These are phyloP conservation scores for Globisporangium barbulae DNA, from an alignment of 352 stramenopile species.

Conservation along the genomic window DNA sequence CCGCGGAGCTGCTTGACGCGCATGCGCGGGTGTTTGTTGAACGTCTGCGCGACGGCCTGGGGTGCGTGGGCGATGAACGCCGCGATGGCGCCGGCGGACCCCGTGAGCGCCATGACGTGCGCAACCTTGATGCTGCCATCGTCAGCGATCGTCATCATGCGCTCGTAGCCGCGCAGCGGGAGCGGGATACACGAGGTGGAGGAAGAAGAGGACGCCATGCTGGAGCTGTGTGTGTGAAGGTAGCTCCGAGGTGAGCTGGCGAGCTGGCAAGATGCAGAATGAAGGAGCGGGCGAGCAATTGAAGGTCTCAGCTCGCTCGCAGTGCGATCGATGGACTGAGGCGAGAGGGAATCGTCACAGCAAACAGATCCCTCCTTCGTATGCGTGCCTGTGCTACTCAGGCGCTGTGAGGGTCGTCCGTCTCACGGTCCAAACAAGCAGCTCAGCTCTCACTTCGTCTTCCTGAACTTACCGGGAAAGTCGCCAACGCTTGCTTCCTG, in stretches of 20 bases:
- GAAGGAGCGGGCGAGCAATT: neutral
- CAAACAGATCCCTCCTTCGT: too few species aligned
- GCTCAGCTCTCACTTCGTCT: too few species aligned
- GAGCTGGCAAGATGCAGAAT: neutral
- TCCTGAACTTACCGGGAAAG: too few species aligned
- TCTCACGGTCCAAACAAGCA: too few species aligned
- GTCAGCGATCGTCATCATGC: constrained; percentile 6
- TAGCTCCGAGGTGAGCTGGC: neutral
- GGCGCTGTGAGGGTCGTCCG: too few species aligned
- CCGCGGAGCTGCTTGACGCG: constrained; percentile 23
- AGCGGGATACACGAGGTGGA: neutral
- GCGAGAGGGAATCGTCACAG: too few species aligned
- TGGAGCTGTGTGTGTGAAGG: neutral
- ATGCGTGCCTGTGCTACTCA: too few species aligned
- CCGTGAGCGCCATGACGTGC: constrained; percentile 2
- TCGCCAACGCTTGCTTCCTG: too few species aligned
- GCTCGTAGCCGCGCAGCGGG: constrained; percentile 7
- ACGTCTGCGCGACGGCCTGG: neutral
- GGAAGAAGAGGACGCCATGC: neutral
- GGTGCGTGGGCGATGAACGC: neutral
- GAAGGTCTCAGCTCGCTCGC: too few species aligned
- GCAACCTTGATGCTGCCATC: constrained; percentile 1
- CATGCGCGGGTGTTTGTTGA: constrained; percentile 9
- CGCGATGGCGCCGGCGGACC: neutral
- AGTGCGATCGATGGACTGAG: too few species aligned